Evolutionary conservation across 805 yeast species (phyloP).

Genomic region (Suhomyces vadensis): DNA sequence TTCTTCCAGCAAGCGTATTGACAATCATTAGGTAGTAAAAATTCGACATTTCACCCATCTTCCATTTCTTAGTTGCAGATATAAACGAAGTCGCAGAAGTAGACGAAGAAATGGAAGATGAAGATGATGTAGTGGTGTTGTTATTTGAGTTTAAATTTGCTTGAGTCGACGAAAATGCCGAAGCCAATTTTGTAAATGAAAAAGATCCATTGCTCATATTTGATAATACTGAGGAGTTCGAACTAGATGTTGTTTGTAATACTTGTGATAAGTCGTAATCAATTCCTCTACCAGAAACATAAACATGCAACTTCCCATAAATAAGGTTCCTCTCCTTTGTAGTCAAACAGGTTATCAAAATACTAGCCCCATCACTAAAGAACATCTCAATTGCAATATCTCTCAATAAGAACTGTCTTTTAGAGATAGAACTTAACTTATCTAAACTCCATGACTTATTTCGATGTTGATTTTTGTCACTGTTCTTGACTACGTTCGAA

Average conservation of each 20-base stretch:
- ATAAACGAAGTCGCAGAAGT: constrained; percentile 29
- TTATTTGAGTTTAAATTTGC: background rate
- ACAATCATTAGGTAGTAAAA: constrained; percentile 78
- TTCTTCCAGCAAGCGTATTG: constrained; percentile 84
- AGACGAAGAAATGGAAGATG: constrained; percentile 19
- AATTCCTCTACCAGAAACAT: constrained; percentile 49
- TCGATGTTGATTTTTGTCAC: constrained; percentile 39
- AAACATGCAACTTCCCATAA: constrained; percentile 48
- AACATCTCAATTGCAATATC: constrained; percentile 82
- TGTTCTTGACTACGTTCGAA: constrained; percentile 20
- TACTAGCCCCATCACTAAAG: constrained; percentile 70
- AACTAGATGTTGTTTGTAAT: constrained; percentile 37
- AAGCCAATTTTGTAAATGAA: constrained; percentile 22
- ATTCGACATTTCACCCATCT: constrained; percentile 74
- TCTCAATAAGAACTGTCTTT: constrained; percentile 71
- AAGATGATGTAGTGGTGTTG: constrained; percentile 10
- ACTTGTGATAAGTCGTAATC: constrained; percentile 59
- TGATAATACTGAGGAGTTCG: constrained; percentile 3
- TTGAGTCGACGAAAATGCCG: constrained; percentile 17
- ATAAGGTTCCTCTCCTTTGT: constrained; percentile 57
- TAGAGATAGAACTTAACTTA: constrained; percentile 63
- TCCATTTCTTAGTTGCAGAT: constrained; percentile 70
- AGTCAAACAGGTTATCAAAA: constrained; percentile 63
- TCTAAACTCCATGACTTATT: constrained; percentile 61
- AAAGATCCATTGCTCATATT: constrained; percentile 18